These are phyloP conservation scores for Alternaria arbusti DNA, from an alignment of 2,329 filamentous ascomycete species.

Conservation along the genomic window DNA sequence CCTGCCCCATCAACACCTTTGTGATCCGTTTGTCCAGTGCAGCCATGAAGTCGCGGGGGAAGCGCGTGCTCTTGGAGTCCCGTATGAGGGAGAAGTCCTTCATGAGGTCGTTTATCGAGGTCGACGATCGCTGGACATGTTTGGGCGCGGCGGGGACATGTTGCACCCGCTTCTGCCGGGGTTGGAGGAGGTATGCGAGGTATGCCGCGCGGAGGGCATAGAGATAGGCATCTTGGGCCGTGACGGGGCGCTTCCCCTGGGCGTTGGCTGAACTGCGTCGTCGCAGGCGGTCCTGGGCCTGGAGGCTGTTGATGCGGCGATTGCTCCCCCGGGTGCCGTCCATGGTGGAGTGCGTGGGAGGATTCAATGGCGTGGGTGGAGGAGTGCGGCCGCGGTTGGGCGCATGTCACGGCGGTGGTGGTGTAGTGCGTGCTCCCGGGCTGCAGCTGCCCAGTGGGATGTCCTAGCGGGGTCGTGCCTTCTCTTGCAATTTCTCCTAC, in stretches of 20 bases:
- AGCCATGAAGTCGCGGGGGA: slow-evolving; percentile 74
- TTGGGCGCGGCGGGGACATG: slow-evolving; percentile 71
- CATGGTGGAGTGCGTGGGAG: slow-evolving; percentile 30
- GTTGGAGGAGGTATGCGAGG: slow-evolving; percentile 90
- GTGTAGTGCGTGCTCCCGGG: slow-evolving; percentile 21
- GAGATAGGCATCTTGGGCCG: slow-evolving; percentile 81
- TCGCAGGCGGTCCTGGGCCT: slow-evolving; percentile 49
- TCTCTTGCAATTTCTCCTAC: slow-evolving; percentile 14
- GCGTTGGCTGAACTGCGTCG: slow-evolving; percentile 46
- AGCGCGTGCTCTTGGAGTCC: slow-evolving; percentile 72
- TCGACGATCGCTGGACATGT: slow-evolving; percentile 71
- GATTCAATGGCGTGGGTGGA: slow-evolving; percentile 23
- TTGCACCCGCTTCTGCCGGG: slow-evolving; percentile 86
- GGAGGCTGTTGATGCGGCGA: slow-evolving; percentile 53
- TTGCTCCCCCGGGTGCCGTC: slow-evolving; percentile 40
- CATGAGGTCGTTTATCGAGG: slow-evolving; percentile 79
- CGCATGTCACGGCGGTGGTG: slow-evolving; percentile 31
- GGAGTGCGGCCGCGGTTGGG: slow-evolving; percentile 23
- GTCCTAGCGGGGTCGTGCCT: slow-evolving; percentile 27
- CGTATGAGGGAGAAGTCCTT: slow-evolving; percentile 79
- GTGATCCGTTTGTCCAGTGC: slow-evolving; percentile 80
- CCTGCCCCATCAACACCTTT: slow-evolving; percentile 79
- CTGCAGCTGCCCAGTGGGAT: slow-evolving; percentile 26
- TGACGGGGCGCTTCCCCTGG: slow-evolving; percentile 48
- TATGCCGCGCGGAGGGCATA: slow-evolving; percentile 91